These are phyloP conservation scores for Russula lepida DNA, from an alignment of 768 basidiomycete species.

Conservation along the genomic window DNA sequence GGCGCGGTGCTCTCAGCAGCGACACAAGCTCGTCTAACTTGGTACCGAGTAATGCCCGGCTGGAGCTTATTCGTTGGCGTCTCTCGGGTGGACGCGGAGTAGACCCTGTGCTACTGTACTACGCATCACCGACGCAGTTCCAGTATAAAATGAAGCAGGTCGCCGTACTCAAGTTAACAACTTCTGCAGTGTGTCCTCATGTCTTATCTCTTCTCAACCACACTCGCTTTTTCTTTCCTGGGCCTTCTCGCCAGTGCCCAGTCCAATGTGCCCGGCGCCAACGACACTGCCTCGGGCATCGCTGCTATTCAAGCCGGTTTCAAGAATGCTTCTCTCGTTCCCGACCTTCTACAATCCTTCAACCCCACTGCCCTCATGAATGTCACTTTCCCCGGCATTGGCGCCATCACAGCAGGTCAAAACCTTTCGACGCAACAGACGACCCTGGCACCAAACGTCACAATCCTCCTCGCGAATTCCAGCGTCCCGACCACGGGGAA, in stretches of 20 bases:
- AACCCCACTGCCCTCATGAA: slow-evolving; percentile 49
- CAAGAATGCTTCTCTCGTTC: slow-evolving; percentile 50
- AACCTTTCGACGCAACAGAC: slow-evolving; percentile 47
- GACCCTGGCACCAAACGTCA: slow-evolving; percentile 43
- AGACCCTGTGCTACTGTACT: too few species aligned
- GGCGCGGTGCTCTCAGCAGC: too few species aligned
- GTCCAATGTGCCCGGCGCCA: too few species aligned
- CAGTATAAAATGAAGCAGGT: too few species aligned
- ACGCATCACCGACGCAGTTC: not conserved
- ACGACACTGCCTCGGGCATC: slow-evolving; percentile 37
- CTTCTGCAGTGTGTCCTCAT: too few species aligned
- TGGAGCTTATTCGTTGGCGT: too few species aligned
- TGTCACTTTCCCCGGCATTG: slow-evolving; percentile 43
- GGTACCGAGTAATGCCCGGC: too few species aligned
- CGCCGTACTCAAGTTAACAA: too few species aligned
- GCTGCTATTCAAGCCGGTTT: slow-evolving; percentile 64
- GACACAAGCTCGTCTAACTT: too few species aligned
- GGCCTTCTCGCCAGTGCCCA: slow-evolving; percentile 41
- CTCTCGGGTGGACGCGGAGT: too few species aligned
- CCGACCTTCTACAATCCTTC: slow-evolving; percentile 51
- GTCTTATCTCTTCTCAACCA: slow-evolving; percentile 3
- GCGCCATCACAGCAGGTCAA: slow-evolving; percentile 50
- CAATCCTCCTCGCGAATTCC: slow-evolving; percentile 42
- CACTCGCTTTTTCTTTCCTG: slow-evolving; percentile 32
- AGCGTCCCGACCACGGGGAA: slow-evolving; percentile 38